Evolutionary conservation across 139 green algal genomes (phyloP).

Genomic region (Micractinium conductrix): DNA sequence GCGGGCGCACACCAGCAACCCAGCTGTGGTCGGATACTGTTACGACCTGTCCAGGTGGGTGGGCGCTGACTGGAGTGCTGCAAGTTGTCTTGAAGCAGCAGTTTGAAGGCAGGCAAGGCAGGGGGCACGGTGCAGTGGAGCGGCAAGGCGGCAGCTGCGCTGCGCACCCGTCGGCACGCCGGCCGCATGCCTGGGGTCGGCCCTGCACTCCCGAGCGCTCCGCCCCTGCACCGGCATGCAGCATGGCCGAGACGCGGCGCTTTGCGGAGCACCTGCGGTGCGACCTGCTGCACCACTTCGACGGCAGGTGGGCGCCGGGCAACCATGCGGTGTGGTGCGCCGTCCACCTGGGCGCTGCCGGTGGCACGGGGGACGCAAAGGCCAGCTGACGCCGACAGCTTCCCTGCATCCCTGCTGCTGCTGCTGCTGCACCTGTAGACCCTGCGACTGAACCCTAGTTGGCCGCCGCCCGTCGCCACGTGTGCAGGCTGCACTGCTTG

Average conservation of each 20-base stretch:
- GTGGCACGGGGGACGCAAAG: not conserved
- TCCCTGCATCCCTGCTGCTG: not conserved
- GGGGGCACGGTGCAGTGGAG: too few species aligned
- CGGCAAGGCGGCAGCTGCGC: too few species aligned
- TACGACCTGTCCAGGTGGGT: constrained; percentile 57
- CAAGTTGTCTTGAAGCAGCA: too few species aligned
- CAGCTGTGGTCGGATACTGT: not conserved
- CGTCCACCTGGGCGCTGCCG: not conserved
- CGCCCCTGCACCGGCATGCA: too few species aligned
- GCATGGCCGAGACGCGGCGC: constrained; percentile 26
- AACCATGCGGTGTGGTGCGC: not conserved
- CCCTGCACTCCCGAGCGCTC: too few species aligned
- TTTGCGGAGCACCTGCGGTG: constrained; percentile 54
- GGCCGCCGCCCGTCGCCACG: not conserved
- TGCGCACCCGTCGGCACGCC: too few species aligned
- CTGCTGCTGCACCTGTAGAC: too few species aligned
- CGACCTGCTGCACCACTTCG: constrained; percentile 48
- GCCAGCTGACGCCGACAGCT: not conserved
- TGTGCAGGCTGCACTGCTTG: constrained; percentile 41
- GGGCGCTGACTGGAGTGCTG: too few species aligned
- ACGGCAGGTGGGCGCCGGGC: not conserved
- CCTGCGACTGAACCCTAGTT: too few species aligned
- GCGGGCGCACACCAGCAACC: constrained; percentile 7
- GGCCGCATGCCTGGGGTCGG: too few species aligned
- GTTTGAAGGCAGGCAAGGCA: too few species aligned